Evolutionary conservation across 192 early-diverging fungal species (phyloP), one percentile per base, ranked within the genome.

Genomic region (Paraglomus brasilianum): DNA sequence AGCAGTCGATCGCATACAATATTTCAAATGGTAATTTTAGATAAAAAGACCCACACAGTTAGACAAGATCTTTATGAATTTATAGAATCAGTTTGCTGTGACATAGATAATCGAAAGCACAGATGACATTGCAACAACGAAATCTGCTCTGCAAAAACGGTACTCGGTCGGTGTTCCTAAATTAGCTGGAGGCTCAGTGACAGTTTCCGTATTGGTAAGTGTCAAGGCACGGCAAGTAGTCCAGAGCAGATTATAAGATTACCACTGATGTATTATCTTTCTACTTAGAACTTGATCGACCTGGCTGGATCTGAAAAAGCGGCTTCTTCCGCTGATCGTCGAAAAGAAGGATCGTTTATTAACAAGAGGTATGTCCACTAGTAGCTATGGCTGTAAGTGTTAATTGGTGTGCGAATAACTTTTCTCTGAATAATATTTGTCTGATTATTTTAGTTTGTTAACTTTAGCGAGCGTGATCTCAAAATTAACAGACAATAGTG

Each of bases 261-360:
- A 10, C 44, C 44, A 60, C 3, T 63, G 14, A 5, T 7, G 36
- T 49, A 36, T 5, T 14, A 48, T 39, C 48, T 39, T 17, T 15
- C 5, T 36, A 78, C 73, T 48, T 76, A 78, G 74, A 98, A 98
- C 70, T 84, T 99, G 62, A 94, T 99, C 50, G 97, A 99, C 78
- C 75, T 99, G 70, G 96, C 96, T 6, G 97, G 97, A 22, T 93
- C 92, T 9, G 97, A 99, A 79, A 93, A 95, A 61, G 96, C 91
- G 1, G 82, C 88, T 0, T 88, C 91, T 9, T 90, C 95, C 53
- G 84, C 82, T 7, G 91, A 92, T 52, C 83, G 96, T n/a, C 83
- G 94, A 22, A 95, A 94, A 74, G 97, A 99, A 65, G 97, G 95
- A n/a, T 89, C 92, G 8, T 95, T 86, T 66, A 99, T 99, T 71